Evolutionary conservation across 2,329 filamentous ascomycete species (phyloP).

Genomic region (Akanthomyces dipterigenus): DNA sequence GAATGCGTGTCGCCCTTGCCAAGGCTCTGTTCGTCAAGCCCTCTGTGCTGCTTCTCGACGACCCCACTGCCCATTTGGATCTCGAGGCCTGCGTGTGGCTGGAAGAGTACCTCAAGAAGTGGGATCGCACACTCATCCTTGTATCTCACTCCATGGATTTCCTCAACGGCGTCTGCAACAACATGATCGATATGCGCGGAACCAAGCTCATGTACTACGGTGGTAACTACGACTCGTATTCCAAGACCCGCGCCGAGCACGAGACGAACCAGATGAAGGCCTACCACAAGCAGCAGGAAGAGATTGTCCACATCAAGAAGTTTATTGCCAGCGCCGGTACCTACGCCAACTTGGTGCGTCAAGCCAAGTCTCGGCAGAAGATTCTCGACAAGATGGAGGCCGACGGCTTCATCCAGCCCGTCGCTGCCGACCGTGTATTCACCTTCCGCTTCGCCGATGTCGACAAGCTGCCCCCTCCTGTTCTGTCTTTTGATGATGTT

Average conservation of each 20-base stretch:
- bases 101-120: slow-evolving; percentile 99
- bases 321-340: slow-evolving; percentile 99
- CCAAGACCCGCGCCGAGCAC: slow-evolving; percentile 89
- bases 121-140: slow-evolving; percentile 92
- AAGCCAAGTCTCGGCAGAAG: slow-evolving; percentile 99
- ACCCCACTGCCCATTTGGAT: slow-evolving; percentile 98
- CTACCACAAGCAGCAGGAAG: slow-evolving; percentile 97
- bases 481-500: slow-evolving; percentile 92
- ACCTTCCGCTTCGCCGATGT: slow-evolving; percentile 98
- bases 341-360: slow-evolving; percentile 96
- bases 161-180: slow-evolving; percentile 96
- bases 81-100: slow-evolving; percentile 99
- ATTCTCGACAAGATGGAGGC: slow-evolving; percentile 99
- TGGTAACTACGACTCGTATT: slow-evolving; percentile 98
- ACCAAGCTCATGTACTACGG: slow-evolving; percentile 93
- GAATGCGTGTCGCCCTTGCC: slow-evolving; percentile 96
- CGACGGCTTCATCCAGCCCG: slow-evolving; percentile 94
- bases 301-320: slow-evolving; percentile 99
- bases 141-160: slow-evolving; percentile 99
- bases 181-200: slow-evolving; percentile 96
- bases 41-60: slow-evolving; percentile 88
- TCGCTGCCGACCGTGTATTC: slow-evolving; percentile 79
- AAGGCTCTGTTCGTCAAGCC: slow-evolving; percentile 99
- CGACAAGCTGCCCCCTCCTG: slow-evolving; percentile 96
- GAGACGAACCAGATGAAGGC: slow-evolving; percentile 99